Conservation (phyloP, 805 yeast species). For the Wickerhamiella azymoides region DNA sequence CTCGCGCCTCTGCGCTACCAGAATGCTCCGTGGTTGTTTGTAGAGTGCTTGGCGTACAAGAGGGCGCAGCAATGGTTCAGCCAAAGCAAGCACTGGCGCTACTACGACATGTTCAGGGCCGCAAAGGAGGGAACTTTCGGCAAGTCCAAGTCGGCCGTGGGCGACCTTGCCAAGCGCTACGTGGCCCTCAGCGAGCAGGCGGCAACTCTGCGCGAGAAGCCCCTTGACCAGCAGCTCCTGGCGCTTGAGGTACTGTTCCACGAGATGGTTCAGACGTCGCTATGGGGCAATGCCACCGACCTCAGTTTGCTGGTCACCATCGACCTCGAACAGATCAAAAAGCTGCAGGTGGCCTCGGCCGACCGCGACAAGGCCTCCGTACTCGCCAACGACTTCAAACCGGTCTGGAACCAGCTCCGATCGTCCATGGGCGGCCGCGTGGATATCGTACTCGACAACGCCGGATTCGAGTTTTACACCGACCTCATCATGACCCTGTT, state of each 20-base stretch:
- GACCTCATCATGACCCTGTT: conserved; percentile 56
- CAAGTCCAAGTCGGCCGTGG: conserved; percentile 63
- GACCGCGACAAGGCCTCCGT: conserved; percentile 73
- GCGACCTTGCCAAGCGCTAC: conserved; percentile 62
- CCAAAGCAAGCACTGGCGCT: conserved; percentile 30
- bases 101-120: conserved; percentile 59
- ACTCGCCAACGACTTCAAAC: conserved; percentile 55
- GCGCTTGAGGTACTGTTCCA: conserved; percentile 46
- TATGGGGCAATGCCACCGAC: conserved; percentile 99
- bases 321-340: conserved; percentile 66
- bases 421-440: conserved; percentile 33
- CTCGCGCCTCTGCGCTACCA: conserved; percentile 45
- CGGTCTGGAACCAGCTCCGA: conserved; percentile 41
- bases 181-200: conserved; percentile 28
- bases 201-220: not conserved
- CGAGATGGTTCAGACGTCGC: conserved; percentile 74
- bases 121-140: conserved; percentile 63
- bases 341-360: conserved; percentile 72
- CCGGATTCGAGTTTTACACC: conserved; percentile 92
- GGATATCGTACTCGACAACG: conserved; percentile 79
- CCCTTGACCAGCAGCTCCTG: conserved; percentile 20
- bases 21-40: conserved; percentile 78
- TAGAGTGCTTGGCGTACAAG: conserved; percentile 78
- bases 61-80: conserved; percentile 22
- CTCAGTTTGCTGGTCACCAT: conserved; percentile 69